Conservation (phyloP, 2,329 filamentous ascomycete species). For the Penicillium frequentans region DNA sequence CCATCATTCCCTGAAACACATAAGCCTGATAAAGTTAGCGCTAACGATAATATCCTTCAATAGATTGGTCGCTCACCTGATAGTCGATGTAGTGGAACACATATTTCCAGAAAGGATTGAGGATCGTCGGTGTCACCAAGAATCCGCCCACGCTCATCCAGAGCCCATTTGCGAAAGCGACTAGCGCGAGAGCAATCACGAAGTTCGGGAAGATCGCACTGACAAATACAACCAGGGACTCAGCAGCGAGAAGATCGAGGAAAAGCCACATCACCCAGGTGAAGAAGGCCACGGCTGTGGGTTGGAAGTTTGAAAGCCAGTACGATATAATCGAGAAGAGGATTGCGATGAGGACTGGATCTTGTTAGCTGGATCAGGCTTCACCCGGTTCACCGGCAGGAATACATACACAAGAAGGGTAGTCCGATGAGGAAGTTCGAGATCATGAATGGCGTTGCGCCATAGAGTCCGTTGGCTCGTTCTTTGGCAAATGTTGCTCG, state of each 20-base stretch:
- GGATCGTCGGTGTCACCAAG: slow-evolving; percentile 67
- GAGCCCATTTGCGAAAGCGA: slow-evolving; percentile 82
- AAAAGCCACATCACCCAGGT: slow-evolving; percentile 82
- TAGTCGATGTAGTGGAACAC: slow-evolving; percentile 90
- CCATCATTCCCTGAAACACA: slow-evolving; percentile 91
- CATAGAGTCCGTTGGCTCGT: slow-evolving; percentile 77
- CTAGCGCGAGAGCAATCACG: slow-evolving; percentile 74
- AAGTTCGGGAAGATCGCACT: slow-evolving; percentile 74
- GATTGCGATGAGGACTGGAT: slow-evolving; percentile 65
- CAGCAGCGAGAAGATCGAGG: slow-evolving; percentile 77
- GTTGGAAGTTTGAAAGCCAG: slow-evolving; percentile 76
- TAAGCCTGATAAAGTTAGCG: slow-evolving; percentile 52
- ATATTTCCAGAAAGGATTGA: slow-evolving; percentile 85
- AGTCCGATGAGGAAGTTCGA: slow-evolving; percentile 81
- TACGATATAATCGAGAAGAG: slow-evolving; percentile 75
- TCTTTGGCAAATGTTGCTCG: slow-evolving; percentile 72
- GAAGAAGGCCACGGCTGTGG: slow-evolving; percentile 67
- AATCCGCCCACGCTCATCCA: slow-evolving; percentile 90
- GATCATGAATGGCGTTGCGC: slow-evolving; percentile 68
- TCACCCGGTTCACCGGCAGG: background rate
- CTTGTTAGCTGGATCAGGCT: slow-evolving; percentile 8
- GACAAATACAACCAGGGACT: slow-evolving; percentile 77
- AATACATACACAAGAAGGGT: slow-evolving; percentile 66
- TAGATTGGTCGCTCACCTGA: slow-evolving; percentile 48
- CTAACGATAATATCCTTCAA: background rate